Evolutionary conservation across 2,329 filamentous ascomycete species (phyloP).

Genomic region (Emericellopsis cladophorae): DNA sequence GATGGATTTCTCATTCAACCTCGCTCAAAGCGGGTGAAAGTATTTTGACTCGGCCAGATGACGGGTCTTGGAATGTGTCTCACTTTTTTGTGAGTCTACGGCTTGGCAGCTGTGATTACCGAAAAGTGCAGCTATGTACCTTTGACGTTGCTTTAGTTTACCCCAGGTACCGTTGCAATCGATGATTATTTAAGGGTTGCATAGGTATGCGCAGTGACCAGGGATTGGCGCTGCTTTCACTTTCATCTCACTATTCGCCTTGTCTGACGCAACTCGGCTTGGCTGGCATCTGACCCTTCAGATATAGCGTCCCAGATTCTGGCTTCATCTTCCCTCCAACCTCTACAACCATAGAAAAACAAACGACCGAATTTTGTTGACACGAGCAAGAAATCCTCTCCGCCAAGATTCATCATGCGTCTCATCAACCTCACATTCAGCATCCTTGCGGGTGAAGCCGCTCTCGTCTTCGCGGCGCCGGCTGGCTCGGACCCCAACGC

Average conservation of each 20-base stretch:
- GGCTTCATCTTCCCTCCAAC: not conserved
- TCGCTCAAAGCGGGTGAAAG: no score
- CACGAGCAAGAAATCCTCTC: not conserved
- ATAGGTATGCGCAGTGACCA: no score
- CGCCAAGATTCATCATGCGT: conserved; percentile 4
- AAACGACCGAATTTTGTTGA: not conserved
- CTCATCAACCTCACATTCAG: conserved; percentile 7
- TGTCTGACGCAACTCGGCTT: no score
- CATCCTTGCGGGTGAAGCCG: conserved; percentile 5
- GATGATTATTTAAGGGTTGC: no score
- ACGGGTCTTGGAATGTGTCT: conserved; percentile 1
- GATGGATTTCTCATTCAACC: no score
- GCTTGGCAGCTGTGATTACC: not conserved
- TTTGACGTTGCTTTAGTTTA: not conserved
- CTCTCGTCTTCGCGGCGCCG: conserved; percentile 6
- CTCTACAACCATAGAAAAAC: not conserved
- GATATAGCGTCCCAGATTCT: no score
- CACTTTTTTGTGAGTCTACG: not conserved
- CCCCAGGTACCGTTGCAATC: no score
- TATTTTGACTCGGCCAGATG: no score
- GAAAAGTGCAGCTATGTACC: not conserved
- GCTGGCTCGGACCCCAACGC: conserved; percentile 3
- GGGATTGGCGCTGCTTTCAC: no score
- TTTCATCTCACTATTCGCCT: no score
- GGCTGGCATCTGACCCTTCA: no score